Percentiles rank a stretch among this genome's conserved stretches.
phyloP scores from a whole-genome alignment of 257 asterid species.

The Solanum neorickii region DNA sequence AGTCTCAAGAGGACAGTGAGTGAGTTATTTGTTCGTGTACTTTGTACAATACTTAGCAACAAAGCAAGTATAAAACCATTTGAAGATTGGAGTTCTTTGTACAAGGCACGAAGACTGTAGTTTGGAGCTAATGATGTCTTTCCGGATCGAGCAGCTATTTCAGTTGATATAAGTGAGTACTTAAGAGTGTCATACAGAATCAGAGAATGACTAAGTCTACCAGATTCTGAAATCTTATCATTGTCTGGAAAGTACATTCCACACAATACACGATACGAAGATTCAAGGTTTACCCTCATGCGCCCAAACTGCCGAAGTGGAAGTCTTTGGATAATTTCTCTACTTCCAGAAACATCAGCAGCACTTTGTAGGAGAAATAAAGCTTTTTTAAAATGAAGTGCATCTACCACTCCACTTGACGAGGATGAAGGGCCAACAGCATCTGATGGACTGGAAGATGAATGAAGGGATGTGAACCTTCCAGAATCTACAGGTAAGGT shows the following conservation, averaged over 20 bases:
- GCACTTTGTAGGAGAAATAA: constrained; percentile 49
- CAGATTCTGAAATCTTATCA: constrained; percentile 55
- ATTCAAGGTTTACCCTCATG: constrained; percentile 48
- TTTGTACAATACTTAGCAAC: constrained; percentile 59
- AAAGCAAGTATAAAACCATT: constrained; percentile 73
- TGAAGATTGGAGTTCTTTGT: constrained; percentile 69
- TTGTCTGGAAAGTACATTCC: constrained; percentile 62
- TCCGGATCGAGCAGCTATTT: constrained; percentile 76
- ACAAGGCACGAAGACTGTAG: constrained; percentile 44
- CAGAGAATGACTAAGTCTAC: constrained; percentile 54
- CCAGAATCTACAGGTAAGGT: constrained; percentile 36
- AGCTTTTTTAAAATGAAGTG: constrained; percentile 45
- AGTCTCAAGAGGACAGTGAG: constrained; percentile 49
- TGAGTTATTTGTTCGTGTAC: constrained; percentile 34
- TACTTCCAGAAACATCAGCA: constrained; percentile 43
- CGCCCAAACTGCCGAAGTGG: constrained; percentile 33
- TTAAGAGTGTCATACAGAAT: constrained; percentile 84
- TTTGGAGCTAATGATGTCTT: constrained; percentile 59
- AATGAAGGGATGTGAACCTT: constrained; percentile 16
- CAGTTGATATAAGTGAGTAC: constrained; percentile 73
- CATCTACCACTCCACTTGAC: constrained; percentile 16
- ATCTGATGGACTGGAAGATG: constrained; percentile 13
- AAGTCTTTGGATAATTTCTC: constrained; percentile 36
- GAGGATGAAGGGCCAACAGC: constrained; percentile 17
- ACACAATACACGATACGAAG: constrained; percentile 42